Percentiles rank a stretch among this genome's conserved stretches.
Conservation (phyloP, 805 yeast genomes). For the Candida coquimbonensis region DNA sequence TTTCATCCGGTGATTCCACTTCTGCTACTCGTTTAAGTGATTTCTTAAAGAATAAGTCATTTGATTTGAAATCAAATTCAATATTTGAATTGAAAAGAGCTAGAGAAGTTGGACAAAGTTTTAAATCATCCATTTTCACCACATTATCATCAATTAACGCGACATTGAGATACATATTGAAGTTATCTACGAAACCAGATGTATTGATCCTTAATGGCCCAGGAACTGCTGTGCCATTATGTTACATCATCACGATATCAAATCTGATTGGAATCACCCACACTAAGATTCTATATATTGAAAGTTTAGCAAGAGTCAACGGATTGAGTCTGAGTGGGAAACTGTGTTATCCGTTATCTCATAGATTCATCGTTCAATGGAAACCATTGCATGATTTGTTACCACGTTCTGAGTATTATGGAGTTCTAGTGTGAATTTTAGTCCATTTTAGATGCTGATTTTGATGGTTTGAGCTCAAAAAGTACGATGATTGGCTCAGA, state of each 20-base stretch:
- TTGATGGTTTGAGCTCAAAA: no score
- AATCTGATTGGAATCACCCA: slow-evolving; percentile 39
- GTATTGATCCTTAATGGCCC: slow-evolving; percentile 68
- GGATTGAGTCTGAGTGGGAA: slow-evolving; percentile 71
- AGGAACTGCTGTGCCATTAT: slow-evolving; percentile 70
- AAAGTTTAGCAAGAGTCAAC: slow-evolving; percentile 78
- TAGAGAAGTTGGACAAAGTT: slow-evolving; percentile 51
- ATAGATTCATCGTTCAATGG: slow-evolving; percentile 91
- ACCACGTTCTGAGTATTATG: slow-evolving; percentile 64
- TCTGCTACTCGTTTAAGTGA: slow-evolving; percentile 31
- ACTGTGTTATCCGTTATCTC: slow-evolving; percentile 61
- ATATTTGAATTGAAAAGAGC: slow-evolving; percentile 43
- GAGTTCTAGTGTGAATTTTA: slow-evolving; percentile 55
- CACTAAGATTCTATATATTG: slow-evolving; percentile 70
- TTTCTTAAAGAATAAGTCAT: slow-evolving; percentile 12
- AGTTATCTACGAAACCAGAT: slow-evolving; percentile 26
- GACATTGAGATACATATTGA: not conserved
- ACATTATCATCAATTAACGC: slow-evolving; percentile 4
- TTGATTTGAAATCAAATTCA: not conserved
- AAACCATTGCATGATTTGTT: slow-evolving; percentile 44
- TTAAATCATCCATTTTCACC: slow-evolving; percentile 41
- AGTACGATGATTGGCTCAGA: no score
- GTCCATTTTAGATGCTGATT: not conserved
- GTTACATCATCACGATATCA: slow-evolving; percentile 45
- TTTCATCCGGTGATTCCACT: slow-evolving; percentile 45